Evolutionary conservation across 371 early-diverging fungal species (phyloP).

Genomic region (Lichtheimia hyalospora): DNA sequence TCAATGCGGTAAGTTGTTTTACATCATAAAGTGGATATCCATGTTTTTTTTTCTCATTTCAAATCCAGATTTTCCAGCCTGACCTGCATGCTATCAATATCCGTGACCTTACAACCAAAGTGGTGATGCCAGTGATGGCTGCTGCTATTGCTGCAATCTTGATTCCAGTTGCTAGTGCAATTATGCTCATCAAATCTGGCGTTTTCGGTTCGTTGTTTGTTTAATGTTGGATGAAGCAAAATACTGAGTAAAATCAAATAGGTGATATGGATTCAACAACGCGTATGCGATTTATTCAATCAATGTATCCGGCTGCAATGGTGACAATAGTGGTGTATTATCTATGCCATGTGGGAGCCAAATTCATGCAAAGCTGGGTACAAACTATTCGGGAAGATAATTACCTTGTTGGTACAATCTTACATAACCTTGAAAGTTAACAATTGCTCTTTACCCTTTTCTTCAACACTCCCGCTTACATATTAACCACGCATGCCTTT

Average conservation of each 20-base stretch:
- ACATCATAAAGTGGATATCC: too few relatives aligned
- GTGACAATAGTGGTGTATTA: slow-evolving; percentile 21
- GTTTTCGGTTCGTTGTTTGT: slow-evolving; percentile 6
- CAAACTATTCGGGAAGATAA: slow-evolving; percentile 61
- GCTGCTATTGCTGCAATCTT: slow-evolving; percentile 5
- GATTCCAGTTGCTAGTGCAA: slow-evolving; percentile 6
- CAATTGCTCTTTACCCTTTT: not conserved
- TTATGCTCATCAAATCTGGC: slow-evolving; percentile 6
- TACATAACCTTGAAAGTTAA: slow-evolving; percentile 60
- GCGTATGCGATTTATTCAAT: slow-evolving; percentile 27
- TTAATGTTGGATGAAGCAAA: not conserved
- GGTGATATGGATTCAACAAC: slow-evolving; percentile 17
- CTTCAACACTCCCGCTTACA: too few relatives aligned
- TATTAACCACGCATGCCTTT: too few relatives aligned
- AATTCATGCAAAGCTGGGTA: slow-evolving; percentile 44
- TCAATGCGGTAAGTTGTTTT: slow-evolving; percentile 10
- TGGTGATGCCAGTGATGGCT: slow-evolving; percentile 8
- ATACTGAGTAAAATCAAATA: not conserved
- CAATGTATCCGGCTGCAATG: slow-evolving; percentile 40
- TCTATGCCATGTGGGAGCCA: slow-evolving; percentile 27
- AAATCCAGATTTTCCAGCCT: slow-evolving; percentile 9
- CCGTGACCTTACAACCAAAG: slow-evolving; percentile 3
- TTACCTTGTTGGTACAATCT: slow-evolving; percentile 62
- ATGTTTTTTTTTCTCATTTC: not conserved
- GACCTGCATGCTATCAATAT: slow-evolving; percentile 9